Base-by-base conservation (phyloP, 139 green algal species). In the Asterochloris erici region DNA sequence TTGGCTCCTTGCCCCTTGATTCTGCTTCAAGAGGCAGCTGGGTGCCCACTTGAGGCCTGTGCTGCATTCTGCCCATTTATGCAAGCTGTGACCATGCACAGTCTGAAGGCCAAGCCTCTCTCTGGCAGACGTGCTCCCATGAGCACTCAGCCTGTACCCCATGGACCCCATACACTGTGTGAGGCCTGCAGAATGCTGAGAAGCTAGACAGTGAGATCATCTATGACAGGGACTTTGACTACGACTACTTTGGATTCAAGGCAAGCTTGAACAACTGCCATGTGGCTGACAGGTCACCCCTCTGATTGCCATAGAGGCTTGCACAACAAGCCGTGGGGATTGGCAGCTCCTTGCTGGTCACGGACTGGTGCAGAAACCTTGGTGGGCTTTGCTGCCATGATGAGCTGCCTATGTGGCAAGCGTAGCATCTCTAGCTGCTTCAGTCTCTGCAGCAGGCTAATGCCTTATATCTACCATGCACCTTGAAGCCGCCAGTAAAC, bases 191-290 rank as follows among this genome's bases (percentile, higher is more conserved):
- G 90, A 94, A 99, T 82, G 90, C 91, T 19, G 91, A 96, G 28
- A 84, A 87, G 0, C 90, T 99, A 38, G 95, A 99, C 87, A 95
- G 89, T 64, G 95, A 98, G 86, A 98, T 99, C 81, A 96, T 98
- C 76, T 99, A 99, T 87, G 95, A 99, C 86, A 91, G 97, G 47
- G 97, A 99, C 90, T 99, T 99, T 86, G 96, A 99, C 86, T 99
- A 99, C 82, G 97, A 99, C 88, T 99, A 98, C 92, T 99, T 99
- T 86, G 97, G 97, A 19, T 99, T 99, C 91, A 99, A 99, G 93
- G 92, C 94, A 73, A 17, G 14, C 21, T 54, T 24, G 38, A 54
- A 54, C 38, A 54, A 54, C 38, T 54, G 38, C 38, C 38, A 54
- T 54, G 38, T 54, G 38, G 38, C 38, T 54, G 38, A 54, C 38